phyloP scores from a whole-genome alignment of 345 rosid genomes.

The Gossypium herbaceum region DNA sequence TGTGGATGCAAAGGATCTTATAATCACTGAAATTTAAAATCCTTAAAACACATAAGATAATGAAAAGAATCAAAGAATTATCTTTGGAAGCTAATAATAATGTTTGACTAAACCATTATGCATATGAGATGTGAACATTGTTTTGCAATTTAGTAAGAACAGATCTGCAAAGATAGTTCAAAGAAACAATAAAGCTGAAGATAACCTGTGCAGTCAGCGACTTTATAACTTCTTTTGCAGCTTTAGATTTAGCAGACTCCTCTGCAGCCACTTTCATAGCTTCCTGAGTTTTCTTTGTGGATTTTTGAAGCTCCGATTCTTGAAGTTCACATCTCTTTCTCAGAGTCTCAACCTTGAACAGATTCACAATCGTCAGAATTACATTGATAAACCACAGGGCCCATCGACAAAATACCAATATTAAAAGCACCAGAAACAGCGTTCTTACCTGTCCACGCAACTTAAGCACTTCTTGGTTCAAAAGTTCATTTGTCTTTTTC shows the following conservation, averaged over 20 bases:
- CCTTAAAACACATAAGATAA: neutral
- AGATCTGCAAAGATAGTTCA: conserved; percentile 1
- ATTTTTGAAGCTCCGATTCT: conserved; percentile 78
- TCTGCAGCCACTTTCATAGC: conserved; percentile 68
- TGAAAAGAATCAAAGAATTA: neutral
- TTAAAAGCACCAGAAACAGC: conserved; percentile 13
- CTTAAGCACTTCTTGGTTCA: conserved; percentile 84
- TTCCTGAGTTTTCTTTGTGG: conserved; percentile 77
- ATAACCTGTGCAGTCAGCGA: conserved; percentile 88
- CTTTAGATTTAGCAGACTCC: conserved; percentile 80
- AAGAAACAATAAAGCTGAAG: conserved; percentile 17
- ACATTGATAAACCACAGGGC: neutral
- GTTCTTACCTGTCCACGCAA: conserved; percentile 77
- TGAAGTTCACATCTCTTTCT: conserved; percentile 75
- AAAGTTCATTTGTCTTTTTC: conserved; percentile 91
- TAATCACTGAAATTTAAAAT: neutral
- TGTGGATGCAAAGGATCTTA: neutral
- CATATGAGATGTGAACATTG: conserved; percentile 1
- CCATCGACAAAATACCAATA: neutral
- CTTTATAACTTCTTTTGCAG: conserved; percentile 94
- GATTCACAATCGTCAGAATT: conserved; percentile 13
- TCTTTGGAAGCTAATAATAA: neutral
- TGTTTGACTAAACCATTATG: neutral
- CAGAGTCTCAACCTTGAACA: conserved; percentile 68
- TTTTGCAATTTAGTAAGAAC: neutral